Evolutionary conservation across 176 grass and related monocot genomes (phyloP).

Genomic region (Phyllostachys edulis): DNA sequence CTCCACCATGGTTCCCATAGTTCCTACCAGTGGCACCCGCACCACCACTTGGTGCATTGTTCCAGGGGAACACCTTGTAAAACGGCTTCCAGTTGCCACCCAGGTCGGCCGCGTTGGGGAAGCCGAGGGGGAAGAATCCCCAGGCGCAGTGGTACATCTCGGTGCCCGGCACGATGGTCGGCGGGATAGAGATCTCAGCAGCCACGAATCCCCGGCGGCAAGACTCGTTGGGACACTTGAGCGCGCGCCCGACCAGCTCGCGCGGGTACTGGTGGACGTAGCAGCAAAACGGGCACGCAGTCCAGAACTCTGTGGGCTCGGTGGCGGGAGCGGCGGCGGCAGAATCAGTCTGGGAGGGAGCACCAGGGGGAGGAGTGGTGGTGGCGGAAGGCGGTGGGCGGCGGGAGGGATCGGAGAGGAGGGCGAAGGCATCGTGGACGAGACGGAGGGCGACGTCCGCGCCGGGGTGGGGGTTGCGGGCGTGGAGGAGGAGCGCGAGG

Average conservation of each 20-base stretch:
- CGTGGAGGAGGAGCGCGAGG: constrained; percentile 57
- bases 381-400: constrained; percentile 17
- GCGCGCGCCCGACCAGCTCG: constrained; percentile 52
- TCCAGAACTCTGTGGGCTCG: constrained; percentile 62
- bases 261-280: constrained; percentile 70
- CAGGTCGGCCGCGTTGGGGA: constrained; percentile 50
- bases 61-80: constrained; percentile 57
- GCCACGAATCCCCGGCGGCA: constrained; percentile 70
- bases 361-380: neutral
- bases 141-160: constrained; percentile 98
- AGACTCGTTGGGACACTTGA: constrained; percentile 65
- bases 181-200: constrained; percentile 48
- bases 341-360: neutral
- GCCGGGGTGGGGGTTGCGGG: constrained; percentile 40
- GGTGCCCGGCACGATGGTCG: constrained; percentile 75
- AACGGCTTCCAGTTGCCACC: constrained; percentile 64
- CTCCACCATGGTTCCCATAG: constrained; percentile 25
- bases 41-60: neutral
- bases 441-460: constrained; percentile 47
- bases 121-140: constrained; percentile 96
- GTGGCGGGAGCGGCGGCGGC: neutral
- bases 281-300: constrained; percentile 77
- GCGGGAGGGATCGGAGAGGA: constrained; percentile 53
- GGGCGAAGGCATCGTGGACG: constrained; percentile 43
- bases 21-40: neutral